Evolutionary conservation across 169 alveolate genomes (phyloP).

Genomic region (Eimeria tenella): DNA sequence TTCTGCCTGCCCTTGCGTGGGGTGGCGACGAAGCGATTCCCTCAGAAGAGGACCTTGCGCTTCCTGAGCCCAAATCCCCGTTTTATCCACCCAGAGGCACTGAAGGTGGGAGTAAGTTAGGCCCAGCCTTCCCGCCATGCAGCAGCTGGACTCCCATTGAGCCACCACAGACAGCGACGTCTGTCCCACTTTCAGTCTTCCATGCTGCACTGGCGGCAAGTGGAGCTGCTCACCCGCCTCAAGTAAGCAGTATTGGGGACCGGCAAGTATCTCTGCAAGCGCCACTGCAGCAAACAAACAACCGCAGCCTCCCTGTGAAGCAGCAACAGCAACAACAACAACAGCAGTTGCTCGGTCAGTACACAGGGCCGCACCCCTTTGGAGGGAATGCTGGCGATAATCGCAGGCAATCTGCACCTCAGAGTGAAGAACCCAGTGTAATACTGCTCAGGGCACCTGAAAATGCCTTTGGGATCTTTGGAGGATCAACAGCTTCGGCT

Average conservation of each 20-base stretch:
- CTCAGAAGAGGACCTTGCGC: constrained; percentile 64
- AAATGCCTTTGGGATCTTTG: constrained; percentile 45
- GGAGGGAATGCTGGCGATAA: not conserved
- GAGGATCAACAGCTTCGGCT: constrained; percentile 27
- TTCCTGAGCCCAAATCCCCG: constrained; percentile 67
- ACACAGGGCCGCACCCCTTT: not conserved
- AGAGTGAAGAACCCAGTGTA: constrained; percentile 47
- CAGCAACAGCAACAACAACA: constrained; percentile 21
- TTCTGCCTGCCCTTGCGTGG: constrained; percentile 60
- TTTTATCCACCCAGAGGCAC: constrained; percentile 60
- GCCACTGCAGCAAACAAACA: not conserved
- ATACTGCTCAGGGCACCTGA: constrained; percentile 67
- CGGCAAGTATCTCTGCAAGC: not conserved
- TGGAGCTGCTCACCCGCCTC: constrained; percentile 14
- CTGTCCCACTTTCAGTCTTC: constrained; percentile 48
- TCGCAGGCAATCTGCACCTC: constrained; percentile 23
- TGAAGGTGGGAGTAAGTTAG: constrained; percentile 4
- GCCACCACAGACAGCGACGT: constrained; percentile 58
- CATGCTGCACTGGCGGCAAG: constrained; percentile 59
- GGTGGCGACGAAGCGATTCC: constrained; percentile 63
- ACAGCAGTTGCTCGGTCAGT: constrained; percentile 4
- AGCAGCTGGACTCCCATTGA: constrained; percentile 71
- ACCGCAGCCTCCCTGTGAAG: not conserved
- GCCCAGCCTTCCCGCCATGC: constrained; percentile 56
- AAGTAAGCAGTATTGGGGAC: not conserved